Evolutionary conservation across 2,329 filamentous ascomycete species (phyloP).

Genomic region (Scedosporium aurantiacum): DNA sequence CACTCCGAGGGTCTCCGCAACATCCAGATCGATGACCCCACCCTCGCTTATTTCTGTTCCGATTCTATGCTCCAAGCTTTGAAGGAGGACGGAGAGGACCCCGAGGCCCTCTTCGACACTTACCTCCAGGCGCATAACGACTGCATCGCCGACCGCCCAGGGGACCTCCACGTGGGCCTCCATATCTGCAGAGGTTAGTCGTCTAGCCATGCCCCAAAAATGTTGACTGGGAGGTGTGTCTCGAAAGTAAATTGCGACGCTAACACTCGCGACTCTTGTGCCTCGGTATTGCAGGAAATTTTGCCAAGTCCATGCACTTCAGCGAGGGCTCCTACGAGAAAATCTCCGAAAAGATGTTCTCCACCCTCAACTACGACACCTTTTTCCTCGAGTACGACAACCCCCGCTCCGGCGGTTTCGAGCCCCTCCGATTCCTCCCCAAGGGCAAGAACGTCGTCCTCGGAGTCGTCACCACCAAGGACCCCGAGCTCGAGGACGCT

Average conservation of each 20-base stretch:
- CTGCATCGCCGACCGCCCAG: slow-evolving; percentile 48
- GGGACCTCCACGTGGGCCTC: slow-evolving; percentile 59
- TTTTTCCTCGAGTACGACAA: slow-evolving; percentile 54
- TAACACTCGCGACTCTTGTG: background rate
- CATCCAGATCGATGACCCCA: slow-evolving; percentile 52
- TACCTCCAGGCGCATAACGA: slow-evolving; percentile 68
- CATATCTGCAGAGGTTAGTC: slow-evolving; percentile 39
- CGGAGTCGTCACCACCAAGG: slow-evolving; percentile 51
- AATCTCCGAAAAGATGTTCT: slow-evolving; percentile 50
- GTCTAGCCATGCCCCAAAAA: slow-evolving; percentile 10
- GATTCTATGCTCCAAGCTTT: slow-evolving; percentile 53
- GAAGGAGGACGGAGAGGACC: slow-evolving; percentile 44
- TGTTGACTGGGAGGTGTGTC: background rate
- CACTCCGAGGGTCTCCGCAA: slow-evolving; percentile 45
- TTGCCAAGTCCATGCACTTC: slow-evolving; percentile 51
- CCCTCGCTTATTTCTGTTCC: slow-evolving; percentile 55
- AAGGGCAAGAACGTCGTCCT: slow-evolving; percentile 50
- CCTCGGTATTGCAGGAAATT: slow-evolving; percentile 49
- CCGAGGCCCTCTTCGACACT: slow-evolving; percentile 52
- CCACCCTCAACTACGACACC: slow-evolving; percentile 46
- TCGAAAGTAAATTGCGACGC: too few species aligned
- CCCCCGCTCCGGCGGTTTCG: slow-evolving; percentile 47
- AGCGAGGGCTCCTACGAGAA: slow-evolving; percentile 53
- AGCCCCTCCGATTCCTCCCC: slow-evolving; percentile 49
- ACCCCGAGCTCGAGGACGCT: slow-evolving; percentile 43